Conservation (phyloP, 176 grass and related monocot species). For the Zoysia pacifica region DNA sequence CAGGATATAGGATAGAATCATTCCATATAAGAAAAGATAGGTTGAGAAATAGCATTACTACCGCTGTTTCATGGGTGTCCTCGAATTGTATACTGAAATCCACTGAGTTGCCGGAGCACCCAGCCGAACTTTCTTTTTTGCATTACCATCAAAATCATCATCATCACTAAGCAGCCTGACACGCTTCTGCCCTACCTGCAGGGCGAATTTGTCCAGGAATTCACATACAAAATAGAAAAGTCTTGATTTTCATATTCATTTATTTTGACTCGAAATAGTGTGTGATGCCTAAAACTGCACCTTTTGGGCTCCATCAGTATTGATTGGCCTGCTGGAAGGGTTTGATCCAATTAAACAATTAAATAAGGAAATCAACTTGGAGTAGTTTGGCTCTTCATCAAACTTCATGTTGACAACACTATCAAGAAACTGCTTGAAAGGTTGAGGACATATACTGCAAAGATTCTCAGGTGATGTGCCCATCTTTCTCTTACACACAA, state of each 20-base stretch:
- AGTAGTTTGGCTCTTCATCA: conserved; percentile 90
- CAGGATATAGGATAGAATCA: neutral
- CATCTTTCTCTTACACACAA: conserved; percentile 98
- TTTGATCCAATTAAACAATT: conserved; percentile 76
- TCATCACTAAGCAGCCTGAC: conserved; percentile 69
- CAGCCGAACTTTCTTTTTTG: conserved; percentile 69
- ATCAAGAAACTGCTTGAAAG: conserved; percentile 81
- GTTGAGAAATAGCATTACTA: conserved; percentile 42
- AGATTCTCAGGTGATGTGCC: conserved; percentile 69
- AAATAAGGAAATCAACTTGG: conserved; percentile 86
- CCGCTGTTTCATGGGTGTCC: conserved; percentile 82
- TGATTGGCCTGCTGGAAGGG: conserved; percentile 79
- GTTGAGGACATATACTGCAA: conserved; percentile 73
- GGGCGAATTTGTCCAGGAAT: conserved; percentile 4
- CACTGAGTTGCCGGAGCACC: conserved; percentile 78
- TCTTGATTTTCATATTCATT: conserved; percentile 12
- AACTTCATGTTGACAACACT: conserved; percentile 88
- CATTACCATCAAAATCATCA: conserved; percentile 64
- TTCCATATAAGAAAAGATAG: neutral
- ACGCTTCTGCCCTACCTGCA: conserved; percentile 88
- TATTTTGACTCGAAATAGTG: neutral
- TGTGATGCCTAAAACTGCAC: conserved; percentile 36
- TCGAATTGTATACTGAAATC: conserved; percentile 90
- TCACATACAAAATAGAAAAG: neutral
- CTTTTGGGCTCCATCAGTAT: conserved; percentile 85